Evolutionary conservation across 2,329 filamentous ascomycete species (phyloP), one percentile per base, ranked within the genome.

Genomic region (Aureobasidium sp.): DNA sequence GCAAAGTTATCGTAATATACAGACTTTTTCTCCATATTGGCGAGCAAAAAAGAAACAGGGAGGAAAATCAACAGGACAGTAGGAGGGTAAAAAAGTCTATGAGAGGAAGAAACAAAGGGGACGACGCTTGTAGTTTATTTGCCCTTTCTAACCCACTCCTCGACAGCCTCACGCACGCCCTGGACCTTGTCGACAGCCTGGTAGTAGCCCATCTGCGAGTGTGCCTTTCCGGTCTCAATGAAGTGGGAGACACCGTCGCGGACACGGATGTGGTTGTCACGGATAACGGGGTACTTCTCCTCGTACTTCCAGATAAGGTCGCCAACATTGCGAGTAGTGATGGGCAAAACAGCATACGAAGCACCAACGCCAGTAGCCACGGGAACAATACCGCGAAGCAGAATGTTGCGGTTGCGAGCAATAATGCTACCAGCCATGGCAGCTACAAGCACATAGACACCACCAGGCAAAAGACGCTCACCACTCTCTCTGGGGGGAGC

Each of bases 371-470:
- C 94, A 47, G 97, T 85, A 24, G 87, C 86, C 55, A 93, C 76
- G 12, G 94, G 94, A 1, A 89, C 82, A 1, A 87, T 80, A 60
- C 87, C 86, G 68, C 94, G 87, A 60, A 99, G 79, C 65, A 96
- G 74, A 66, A 97, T 82, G 75, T 89, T 92, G 69, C 93, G 87
- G 80, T 96, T 95, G 66, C 93, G 86, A 61, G 90, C 86, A 61
- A 97, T 80, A 73, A 99, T 97, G 75, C 86, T 92, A 69, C 93
- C 94, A 39, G 94, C 90, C 92, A 99, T 97, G 70, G 90, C 87
- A 46, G 92, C 88, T 52, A 99, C 92, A 34, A 97, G 84, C 51
- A 97, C 92, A 78, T 97, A 97, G 68, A 97, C 85, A 64, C 86
- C 82, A 29, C 93, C 93, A 37, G 94, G 94, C 77, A 97, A 87